Evolutionary conservation across 257 asterid genomes (phyloP), one percentile per base, ranked within the genome.

Genomic region (Capsicum baccatum): DNA sequence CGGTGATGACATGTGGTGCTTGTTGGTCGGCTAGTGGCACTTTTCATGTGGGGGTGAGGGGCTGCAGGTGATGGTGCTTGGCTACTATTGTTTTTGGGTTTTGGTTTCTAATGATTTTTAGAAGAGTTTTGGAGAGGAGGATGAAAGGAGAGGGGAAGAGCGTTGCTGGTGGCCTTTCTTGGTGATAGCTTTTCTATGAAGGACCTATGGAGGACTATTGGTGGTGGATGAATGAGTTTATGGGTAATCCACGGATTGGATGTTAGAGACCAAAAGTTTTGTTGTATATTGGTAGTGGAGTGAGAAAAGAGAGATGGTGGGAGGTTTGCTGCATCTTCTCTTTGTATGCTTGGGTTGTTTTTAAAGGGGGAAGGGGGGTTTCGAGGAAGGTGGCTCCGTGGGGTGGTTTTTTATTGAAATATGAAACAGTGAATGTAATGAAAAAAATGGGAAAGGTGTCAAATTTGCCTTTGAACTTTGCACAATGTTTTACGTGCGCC

Each of bases 391-490:
- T 44, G 55, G 39, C 37, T n/a, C 5, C 9, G 8, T 70, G 79
- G 17, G 14, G 35, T 70, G 35, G 0, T 42, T 42, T 9, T 63
- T 21, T 9, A 35, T 67, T 67, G 17, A 12, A 47, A 47, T 57
- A 71, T 71, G 58, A 71, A 71, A 71, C n/a, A n/a, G 26, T n/a
- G 39, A 71, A 58, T 71, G 79, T 10, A 42, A 70, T 33, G 16
- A 44, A 44, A 44, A 4, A 44, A 17, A 8, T 19, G 74, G 21
- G 50, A 35, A n/a, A 47, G 56, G 79, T 13, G 57, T 73, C 80
- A 11, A 6, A 50, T 44, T 71, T 44, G 79, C 42, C 59, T 21
- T 50, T 3, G 11, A 47, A 47, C 59, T 73, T 48, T 48, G 80
- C 59, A 13, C 26, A 64, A 73, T 48, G 59, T 21, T 73, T 16